These are phyloP conservation scores for Aquilaria yunnanensis DNA, from an alignment of 345 rosid species.

Conservation along the genomic window DNA sequence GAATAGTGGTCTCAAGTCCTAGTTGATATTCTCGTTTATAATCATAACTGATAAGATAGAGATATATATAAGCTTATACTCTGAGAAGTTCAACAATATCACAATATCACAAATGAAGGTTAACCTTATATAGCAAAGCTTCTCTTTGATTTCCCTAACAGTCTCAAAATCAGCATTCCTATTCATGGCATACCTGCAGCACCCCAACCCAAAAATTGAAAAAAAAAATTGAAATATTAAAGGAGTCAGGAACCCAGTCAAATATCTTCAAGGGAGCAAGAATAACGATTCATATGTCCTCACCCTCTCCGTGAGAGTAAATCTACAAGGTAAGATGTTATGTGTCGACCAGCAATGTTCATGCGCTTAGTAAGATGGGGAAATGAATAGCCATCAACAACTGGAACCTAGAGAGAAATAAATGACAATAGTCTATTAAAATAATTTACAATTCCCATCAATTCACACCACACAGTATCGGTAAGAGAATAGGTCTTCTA, in stretches of 20 bases:
- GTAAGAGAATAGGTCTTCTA: too few species aligned
- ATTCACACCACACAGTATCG: too few species aligned
- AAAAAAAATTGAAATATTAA: constrained; percentile 5
- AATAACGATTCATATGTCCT: constrained; percentile 18
- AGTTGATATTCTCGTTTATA: constrained; percentile 90
- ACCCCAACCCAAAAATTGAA: too few species aligned
- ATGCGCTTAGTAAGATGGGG: constrained; percentile 98
- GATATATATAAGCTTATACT: constrained; percentile 11
- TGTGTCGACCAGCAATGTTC: constrained; percentile 99
- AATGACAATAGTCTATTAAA: too few species aligned
- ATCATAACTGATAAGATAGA: constrained; percentile 59
- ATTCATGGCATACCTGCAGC: constrained; percentile 82
- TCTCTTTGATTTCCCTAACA: constrained; percentile 94
- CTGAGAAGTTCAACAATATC: constrained; percentile 1
- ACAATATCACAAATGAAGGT: constrained; percentile 9
- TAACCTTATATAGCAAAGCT: constrained; percentile 89
- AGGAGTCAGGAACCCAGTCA: constrained; percentile 6
- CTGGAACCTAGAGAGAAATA: constrained; percentile 69
- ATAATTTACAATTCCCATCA: too few species aligned
- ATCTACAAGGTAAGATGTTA: constrained; percentile 93
- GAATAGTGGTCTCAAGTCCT: constrained; percentile 96
- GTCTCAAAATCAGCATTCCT: constrained; percentile 91
- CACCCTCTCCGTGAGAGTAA: constrained; percentile 96
- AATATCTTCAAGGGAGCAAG: constrained; percentile 6
- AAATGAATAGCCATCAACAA: constrained; percentile 96